A percentile compares a stretch with the other conserved stretches of the same genome.
phyloP scores from a whole-genome alignment of 1,284 basidiomycete species.

The Tremellales sp. region DNA sequence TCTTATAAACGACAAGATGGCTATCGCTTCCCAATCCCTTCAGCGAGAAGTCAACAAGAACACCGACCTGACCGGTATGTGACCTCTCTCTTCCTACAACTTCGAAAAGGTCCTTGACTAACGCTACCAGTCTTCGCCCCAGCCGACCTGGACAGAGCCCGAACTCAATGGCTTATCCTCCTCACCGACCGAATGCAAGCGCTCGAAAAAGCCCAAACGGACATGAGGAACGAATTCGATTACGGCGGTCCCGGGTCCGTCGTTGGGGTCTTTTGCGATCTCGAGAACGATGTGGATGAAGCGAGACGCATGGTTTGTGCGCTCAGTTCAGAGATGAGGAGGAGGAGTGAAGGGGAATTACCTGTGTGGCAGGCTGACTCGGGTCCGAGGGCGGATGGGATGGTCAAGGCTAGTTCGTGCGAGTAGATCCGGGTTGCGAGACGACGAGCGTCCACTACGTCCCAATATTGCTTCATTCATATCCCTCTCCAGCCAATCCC shows the following conservation, averaged over 20 bases:
- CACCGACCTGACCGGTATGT: neutral
- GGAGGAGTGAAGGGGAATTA: conserved; percentile 20
- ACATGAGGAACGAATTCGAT: conserved; percentile 12
- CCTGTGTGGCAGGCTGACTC: conserved; percentile 12
- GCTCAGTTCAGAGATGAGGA: conserved; percentile 23
- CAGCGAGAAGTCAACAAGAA: no score
- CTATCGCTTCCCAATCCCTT: no score
- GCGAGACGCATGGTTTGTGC: conserved; percentile 27
- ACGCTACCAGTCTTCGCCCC: neutral
- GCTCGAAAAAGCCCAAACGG: neutral
- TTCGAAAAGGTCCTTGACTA: no score
- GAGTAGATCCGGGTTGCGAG: no score
- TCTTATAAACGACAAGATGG: no score
- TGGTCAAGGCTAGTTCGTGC: neutral
- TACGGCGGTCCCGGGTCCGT: conserved; percentile 20
- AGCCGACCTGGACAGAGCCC: neutral
- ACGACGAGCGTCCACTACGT: no score
- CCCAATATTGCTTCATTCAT: no score
- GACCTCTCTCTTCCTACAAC: neutral
- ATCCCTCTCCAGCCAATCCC: no score
- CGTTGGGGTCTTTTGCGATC: conserved; percentile 13
- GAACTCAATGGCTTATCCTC: neutral
- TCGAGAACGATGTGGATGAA: conserved; percentile 28
- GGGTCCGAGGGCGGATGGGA: neutral
- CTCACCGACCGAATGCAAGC: neutral